Evolutionary conservation across 768 basidiomycete species (phyloP).

Genomic region (Amanita muscaria): DNA sequence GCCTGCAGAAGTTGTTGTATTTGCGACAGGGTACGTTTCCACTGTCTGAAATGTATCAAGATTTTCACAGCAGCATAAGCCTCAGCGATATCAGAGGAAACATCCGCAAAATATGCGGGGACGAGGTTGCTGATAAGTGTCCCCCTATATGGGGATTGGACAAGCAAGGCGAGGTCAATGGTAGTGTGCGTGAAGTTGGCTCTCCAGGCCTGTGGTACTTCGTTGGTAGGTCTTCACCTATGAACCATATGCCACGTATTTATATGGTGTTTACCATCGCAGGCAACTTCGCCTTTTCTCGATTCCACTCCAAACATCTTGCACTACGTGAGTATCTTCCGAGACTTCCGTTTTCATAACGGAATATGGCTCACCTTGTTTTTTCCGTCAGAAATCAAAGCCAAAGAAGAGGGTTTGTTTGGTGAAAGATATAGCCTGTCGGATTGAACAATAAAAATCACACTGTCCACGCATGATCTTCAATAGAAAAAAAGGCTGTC

Average conservation of each 20-base stretch:
- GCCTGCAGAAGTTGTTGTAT: constrained; percentile 40
- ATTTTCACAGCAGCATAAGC: constrained; percentile 17
- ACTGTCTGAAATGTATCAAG: not conserved
- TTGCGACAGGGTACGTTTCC: constrained; percentile 38
- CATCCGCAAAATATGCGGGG: constrained; percentile 33
- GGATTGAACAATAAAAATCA: too few species aligned
- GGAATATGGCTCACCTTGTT: not conserved
- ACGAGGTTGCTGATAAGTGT: constrained; percentile 32
- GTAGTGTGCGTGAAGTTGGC: constrained; percentile 41
- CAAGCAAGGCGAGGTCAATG: constrained; percentile 49
- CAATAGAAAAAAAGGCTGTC: too few species aligned
- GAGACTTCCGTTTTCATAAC: too few species aligned
- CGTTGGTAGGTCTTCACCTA: constrained; percentile 32
- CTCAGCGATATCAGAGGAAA: constrained; percentile 33
- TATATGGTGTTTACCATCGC: not conserved
- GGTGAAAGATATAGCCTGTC: constrained; percentile 1
- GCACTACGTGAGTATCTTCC: constrained; percentile 5
- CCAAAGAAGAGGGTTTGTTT: constrained; percentile 6
- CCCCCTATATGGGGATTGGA: constrained; percentile 54
- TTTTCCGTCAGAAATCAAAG: constrained; percentile 5
- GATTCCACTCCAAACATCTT: constrained; percentile 7
- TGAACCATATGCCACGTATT: not conserved
- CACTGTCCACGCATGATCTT: too few species aligned
- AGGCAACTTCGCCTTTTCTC: constrained; percentile 3
- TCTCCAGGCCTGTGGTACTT: constrained; percentile 47